These are phyloP conservation scores for Cantharellus anzutake DNA, from an alignment of 768 basidiomycete genomes.

Conservation along the genomic window DNA sequence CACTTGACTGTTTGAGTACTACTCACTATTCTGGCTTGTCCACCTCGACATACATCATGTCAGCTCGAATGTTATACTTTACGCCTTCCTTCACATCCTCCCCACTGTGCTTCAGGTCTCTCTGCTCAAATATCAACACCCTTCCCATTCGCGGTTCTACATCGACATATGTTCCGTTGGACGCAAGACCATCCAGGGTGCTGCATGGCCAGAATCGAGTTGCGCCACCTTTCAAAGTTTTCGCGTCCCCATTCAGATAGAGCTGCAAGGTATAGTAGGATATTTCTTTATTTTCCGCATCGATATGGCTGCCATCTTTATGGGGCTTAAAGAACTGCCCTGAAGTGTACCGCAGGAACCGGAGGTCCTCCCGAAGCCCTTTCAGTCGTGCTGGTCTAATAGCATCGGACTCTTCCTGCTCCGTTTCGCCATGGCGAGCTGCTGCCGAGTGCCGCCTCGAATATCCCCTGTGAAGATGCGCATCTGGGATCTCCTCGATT, in stretches of 20 bases:
- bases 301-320: constrained; percentile 3
- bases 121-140: constrained; percentile 7
- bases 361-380: constrained; percentile 4
- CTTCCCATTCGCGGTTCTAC: constrained; percentile 6
- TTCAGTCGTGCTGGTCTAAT: not conserved
- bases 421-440: not conserved
- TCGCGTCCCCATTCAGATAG: constrained; percentile 6
- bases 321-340: constrained; percentile 8
- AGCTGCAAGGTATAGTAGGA: constrained; percentile 9
- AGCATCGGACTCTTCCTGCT: not conserved
- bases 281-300: constrained; percentile 5
- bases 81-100: constrained; percentile 4
- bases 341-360: constrained; percentile 7
- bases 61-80: constrained; percentile 7
- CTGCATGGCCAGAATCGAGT: constrained; percentile 2
- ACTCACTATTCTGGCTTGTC: too few relatives aligned
- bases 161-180: constrained; percentile 3
- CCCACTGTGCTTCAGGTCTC: constrained; percentile 5
- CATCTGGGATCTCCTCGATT: not conserved
- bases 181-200: not conserved
- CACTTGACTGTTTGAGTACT: too few relatives aligned
- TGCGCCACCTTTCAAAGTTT: constrained; percentile 7
- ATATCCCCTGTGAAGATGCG: not conserved
- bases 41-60: constrained; percentile 6
- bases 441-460: not conserved